A percentile compares a stretch with the other conserved stretches of the same genome.
phyloP scores from a whole-genome alignment of 2,329 filamentous ascomycete species.

The Pseudogymnoascus sp. region DNA sequence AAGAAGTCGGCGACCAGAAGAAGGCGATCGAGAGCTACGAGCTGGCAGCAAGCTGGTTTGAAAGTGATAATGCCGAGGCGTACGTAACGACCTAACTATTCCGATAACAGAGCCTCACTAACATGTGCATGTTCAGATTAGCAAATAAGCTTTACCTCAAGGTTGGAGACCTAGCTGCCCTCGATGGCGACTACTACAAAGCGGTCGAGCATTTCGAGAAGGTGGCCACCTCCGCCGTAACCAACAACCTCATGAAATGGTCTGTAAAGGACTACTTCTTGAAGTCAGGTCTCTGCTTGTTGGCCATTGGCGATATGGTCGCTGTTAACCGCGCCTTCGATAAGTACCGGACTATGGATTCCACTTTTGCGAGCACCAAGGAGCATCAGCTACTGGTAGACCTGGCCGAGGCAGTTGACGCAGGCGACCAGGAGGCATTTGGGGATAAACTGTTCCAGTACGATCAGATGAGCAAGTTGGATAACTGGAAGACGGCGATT shows the following conservation, averaged over 20 bases:
- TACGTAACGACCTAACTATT: conserved; percentile 36
- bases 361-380: conserved; percentile 64
- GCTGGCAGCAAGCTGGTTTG: conserved; percentile 80
- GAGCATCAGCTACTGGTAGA: conserved; percentile 77
- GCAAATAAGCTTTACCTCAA: conserved; percentile 94
- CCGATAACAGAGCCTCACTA: conserved; percentile 4
- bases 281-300: conserved; percentile 86
- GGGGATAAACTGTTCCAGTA: conserved; percentile 81
- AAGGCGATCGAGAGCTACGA: conserved; percentile 77
- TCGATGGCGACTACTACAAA: conserved; percentile 77
- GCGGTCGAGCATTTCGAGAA: conserved; percentile 76
- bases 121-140: conserved; percentile 41
- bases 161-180: conserved; percentile 75
- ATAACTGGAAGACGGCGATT: conserved; percentile 93
- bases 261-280: conserved; percentile 93
- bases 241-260: conserved; percentile 89
- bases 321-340: conserved; percentile 72
- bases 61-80: conserved; percentile 76
- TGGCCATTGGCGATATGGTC: conserved; percentile 66
- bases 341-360: conserved; percentile 71
- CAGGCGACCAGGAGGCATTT: conserved; percentile 73
- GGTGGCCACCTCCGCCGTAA: conserved; percentile 67
- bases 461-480: conserved; percentile 85
- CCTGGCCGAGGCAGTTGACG: conserved; percentile 64
- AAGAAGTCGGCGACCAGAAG: conserved; percentile 68